Conservation (phyloP, 2,329 filamentous ascomycete species). For the Epichloe sp. region DNA sequence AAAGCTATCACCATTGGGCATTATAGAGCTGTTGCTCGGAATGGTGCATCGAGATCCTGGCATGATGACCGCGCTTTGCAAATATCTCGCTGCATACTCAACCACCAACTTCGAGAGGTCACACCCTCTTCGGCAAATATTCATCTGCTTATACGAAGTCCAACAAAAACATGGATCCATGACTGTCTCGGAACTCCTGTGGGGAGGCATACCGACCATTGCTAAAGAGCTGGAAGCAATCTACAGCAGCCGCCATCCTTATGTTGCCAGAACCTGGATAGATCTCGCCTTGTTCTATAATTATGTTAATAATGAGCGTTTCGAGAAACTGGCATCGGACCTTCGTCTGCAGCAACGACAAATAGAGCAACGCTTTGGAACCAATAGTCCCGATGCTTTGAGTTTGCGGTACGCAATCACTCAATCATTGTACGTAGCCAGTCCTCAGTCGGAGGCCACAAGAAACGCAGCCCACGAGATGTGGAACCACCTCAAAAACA, state of each 20-base stretch:
- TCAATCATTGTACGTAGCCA: conserved; percentile 24
- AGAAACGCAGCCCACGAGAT: conserved; percentile 24
- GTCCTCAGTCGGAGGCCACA: conserved; percentile 21
- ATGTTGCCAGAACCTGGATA: conserved; percentile 29
- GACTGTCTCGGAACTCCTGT: conserved; percentile 29
- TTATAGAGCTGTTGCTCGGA: conserved; percentile 28
- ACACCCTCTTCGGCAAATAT: conserved; percentile 30
- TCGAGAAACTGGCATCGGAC: conserved; percentile 25
- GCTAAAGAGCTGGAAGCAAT: conserved; percentile 32
- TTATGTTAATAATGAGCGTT: conserved; percentile 21
- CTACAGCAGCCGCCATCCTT: conserved; percentile 29
- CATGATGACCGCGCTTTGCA: conserved; percentile 32
- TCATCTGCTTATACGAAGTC: conserved; percentile 29
- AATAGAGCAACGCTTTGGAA: conserved; percentile 22
- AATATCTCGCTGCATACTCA: conserved; percentile 30
- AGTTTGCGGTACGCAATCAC: conserved; percentile 27
- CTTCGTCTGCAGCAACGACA: conserved; percentile 22
- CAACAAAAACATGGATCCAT: conserved; percentile 30
- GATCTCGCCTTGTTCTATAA: conserved; percentile 28
- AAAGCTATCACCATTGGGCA: conserved; percentile 29
- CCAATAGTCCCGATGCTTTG: conserved; percentile 22
- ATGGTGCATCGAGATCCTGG: conserved; percentile 31
- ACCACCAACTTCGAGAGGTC: conserved; percentile 29
- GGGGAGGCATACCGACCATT: conserved; percentile 27
- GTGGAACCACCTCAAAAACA: conserved; percentile 23